phyloP scores from a whole-genome alignment of 805 yeast species.

The Dipodascus albidus region DNA sequence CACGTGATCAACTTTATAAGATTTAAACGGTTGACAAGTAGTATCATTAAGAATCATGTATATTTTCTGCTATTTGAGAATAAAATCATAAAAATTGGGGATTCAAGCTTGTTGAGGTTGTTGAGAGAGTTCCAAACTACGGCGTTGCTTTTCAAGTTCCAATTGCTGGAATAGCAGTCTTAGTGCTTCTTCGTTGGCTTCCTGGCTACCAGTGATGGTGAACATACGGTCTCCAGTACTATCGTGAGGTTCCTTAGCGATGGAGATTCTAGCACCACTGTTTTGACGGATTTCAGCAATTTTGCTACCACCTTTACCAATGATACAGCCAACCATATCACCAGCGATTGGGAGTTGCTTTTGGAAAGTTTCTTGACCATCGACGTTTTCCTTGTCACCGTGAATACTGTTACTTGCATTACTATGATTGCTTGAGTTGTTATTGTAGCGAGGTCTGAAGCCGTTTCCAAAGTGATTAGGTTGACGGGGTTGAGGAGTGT shows the following conservation, averaged over 20 bases:
- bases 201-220: slow-evolving; percentile 52
- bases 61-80: background rate
- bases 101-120: background rate
- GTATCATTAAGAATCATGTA: background rate
- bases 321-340: slow-evolving; percentile 78
- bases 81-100: background rate
- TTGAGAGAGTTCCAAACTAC: slow-evolving; percentile 4
- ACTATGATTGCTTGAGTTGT: slow-evolving; percentile 7
- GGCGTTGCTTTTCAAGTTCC: slow-evolving; percentile 15
- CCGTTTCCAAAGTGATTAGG: slow-evolving; percentile 6
- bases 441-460: slow-evolving; percentile 1
- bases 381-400: slow-evolving; percentile 7
- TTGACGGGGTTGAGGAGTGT: slow-evolving; percentile 34
- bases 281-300: slow-evolving; percentile 75
- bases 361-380: slow-evolving; percentile 32
- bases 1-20: too few species aligned
- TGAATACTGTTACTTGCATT: background rate
- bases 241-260: slow-evolving; percentile 53
- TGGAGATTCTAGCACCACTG: slow-evolving; percentile 69
- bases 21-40: too few species aligned
- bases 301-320: slow-evolving; percentile 77
- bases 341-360: slow-evolving; percentile 43
- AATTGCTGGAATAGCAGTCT: slow-evolving; percentile 38
- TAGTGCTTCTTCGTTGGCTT: slow-evolving; percentile 48
- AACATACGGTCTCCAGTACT: slow-evolving; percentile 55